These are phyloP conservation scores for Achaetomiella virescens DNA, from an alignment of 495 filamentous ascomycete species.

Conservation along the genomic window DNA sequence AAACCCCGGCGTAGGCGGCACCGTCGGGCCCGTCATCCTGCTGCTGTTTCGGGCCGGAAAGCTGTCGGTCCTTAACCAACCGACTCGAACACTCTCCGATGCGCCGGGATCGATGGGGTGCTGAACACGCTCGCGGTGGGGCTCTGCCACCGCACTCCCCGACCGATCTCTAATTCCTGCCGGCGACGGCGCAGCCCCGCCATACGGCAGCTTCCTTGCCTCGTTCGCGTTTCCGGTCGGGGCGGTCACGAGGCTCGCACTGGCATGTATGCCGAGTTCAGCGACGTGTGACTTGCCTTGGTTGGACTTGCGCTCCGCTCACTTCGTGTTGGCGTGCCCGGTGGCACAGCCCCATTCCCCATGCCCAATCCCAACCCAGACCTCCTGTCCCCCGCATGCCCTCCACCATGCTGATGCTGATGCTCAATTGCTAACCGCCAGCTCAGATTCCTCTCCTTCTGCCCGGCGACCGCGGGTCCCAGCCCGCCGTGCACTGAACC, in stretches of 20 bases:
- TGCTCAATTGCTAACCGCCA: slow-evolving; percentile 76
- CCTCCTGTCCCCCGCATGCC: too few relatives aligned
- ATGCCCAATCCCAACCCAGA: too few relatives aligned
- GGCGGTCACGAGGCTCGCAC: too few relatives aligned
- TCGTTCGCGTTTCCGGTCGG: slow-evolving; percentile 34
- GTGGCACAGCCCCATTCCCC: too few relatives aligned
- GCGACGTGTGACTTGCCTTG: slow-evolving; percentile 34
- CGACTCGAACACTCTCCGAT: slow-evolving; percentile 10
- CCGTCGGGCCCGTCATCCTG: slow-evolving; percentile 11
- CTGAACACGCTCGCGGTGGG: slow-evolving; percentile 27
- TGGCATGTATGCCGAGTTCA: slow-evolving; percentile 24
- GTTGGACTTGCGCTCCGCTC: slow-evolving; percentile 46
- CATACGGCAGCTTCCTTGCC: slow-evolving; percentile 37
- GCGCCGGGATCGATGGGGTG: slow-evolving; percentile 7
- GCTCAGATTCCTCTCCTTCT: slow-evolving; percentile 78
- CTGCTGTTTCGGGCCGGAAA: slow-evolving; percentile 7
- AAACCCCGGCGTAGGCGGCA: slow-evolving; percentile 36
- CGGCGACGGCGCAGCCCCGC: slow-evolving; percentile 17
- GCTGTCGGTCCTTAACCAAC: slow-evolving; percentile 13
- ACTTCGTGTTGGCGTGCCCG: slow-evolving; percentile 31
- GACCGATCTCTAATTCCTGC: slow-evolving; percentile 10
- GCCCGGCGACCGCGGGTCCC: slow-evolving; percentile 28
- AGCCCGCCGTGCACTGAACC: too few relatives aligned
- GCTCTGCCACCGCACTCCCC: slow-evolving; percentile 20
- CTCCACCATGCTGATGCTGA: too few relatives aligned